phyloP scores from a whole-genome alignment of 139 green algal species.

The Chlamydomonas sphaeroides region DNA sequence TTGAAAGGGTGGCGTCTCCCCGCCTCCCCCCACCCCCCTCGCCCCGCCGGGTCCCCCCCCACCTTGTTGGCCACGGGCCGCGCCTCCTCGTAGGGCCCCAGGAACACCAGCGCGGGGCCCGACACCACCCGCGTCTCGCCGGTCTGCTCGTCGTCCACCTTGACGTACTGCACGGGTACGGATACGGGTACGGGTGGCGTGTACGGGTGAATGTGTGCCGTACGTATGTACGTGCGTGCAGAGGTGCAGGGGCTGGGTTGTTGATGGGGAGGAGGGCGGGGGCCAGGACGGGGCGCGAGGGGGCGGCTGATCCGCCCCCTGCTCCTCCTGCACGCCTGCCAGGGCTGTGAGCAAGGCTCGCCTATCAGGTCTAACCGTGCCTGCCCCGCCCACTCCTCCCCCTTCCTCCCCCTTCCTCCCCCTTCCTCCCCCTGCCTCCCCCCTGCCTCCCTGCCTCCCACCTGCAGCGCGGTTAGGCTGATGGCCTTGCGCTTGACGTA shows the following conservation, averaged over 20 bases:
- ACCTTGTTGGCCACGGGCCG: too few relatives aligned
- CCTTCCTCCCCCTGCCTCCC: not conserved
- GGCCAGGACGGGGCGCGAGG: too few relatives aligned
- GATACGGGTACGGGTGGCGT: too few relatives aligned
- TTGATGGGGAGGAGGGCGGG: not conserved
- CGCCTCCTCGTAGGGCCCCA: not conserved
- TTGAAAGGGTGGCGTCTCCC: too few relatives aligned
- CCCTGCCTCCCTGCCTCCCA: too few relatives aligned
- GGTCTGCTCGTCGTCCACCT: not conserved
- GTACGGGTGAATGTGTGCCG: too few relatives aligned
- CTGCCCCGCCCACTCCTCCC: not conserved
- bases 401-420: not conserved
- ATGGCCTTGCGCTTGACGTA: conserved; percentile 10
- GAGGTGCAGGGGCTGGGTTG: too few relatives aligned
- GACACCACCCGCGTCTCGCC: conserved; percentile 2
- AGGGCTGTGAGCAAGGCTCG: not conserved
- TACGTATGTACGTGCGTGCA: too few relatives aligned
- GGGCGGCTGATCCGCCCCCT: too few relatives aligned
- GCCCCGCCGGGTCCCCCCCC: too few relatives aligned
- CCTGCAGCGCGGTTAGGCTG: conserved; percentile 4
- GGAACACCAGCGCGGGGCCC: not conserved
- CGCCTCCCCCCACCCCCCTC: too few relatives aligned
- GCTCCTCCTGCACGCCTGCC: not conserved
- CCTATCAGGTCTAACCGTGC: too few relatives aligned
- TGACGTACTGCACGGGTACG: not conserved